Conservation (phyloP, 805 yeast genomes). For the Candida boleticola region DNA sequence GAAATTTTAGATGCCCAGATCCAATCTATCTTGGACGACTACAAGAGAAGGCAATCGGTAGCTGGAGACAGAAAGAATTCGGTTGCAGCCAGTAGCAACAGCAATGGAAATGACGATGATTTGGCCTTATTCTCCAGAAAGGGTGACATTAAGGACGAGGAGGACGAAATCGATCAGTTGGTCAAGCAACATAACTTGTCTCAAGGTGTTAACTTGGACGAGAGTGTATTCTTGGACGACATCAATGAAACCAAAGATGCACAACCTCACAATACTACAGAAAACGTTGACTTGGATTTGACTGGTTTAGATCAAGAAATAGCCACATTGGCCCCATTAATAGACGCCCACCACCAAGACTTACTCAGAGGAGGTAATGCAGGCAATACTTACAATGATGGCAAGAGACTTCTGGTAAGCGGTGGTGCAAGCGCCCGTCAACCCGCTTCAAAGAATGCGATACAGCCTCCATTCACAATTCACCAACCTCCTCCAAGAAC, state of each 20-base stretch:
- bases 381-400: slow-evolving; percentile 15
- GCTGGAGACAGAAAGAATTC: slow-evolving; percentile 4
- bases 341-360: slow-evolving; percentile 34
- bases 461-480: slow-evolving; percentile 5
- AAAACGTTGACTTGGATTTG: slow-evolving; percentile 26
- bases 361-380: slow-evolving; percentile 9
- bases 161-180: slow-evolving; percentile 36
- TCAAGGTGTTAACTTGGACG: slow-evolving; percentile 30
- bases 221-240: slow-evolving; percentile 3
- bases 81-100: neutral
- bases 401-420: neutral
- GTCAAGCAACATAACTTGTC: slow-evolving; percentile 34
- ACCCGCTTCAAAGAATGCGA: too few species aligned
- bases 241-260: too few species aligned
- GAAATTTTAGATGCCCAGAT: slow-evolving; percentile 32
- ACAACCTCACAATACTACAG: neutral
- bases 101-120: slow-evolving; percentile 7
- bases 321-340: slow-evolving; percentile 38
- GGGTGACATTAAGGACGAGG: slow-evolving; percentile 24
- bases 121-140: slow-evolving; percentile 15
- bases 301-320: slow-evolving; percentile 39
- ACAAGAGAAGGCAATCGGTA: slow-evolving; percentile 13
- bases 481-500: slow-evolving; percentile 5
- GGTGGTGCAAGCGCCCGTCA: too few species aligned
- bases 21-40: slow-evolving; percentile 27